Evolutionary conservation across 2,329 filamentous ascomycete genomes (phyloP).

Genomic region (Graphilbum sp.): DNA sequence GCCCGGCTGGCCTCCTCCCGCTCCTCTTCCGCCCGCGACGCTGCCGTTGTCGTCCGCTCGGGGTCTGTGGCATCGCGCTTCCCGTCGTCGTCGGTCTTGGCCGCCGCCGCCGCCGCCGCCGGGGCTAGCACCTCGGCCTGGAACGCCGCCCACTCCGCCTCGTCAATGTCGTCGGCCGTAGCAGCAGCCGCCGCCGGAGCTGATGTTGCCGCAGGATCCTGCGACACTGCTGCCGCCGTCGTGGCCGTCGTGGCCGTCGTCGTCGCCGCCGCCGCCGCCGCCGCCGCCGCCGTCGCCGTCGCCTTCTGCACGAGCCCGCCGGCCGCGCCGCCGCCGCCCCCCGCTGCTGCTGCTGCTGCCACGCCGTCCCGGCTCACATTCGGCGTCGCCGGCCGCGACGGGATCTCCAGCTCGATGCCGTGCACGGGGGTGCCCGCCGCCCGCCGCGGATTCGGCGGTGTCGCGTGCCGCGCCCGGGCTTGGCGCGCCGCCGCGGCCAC

Average conservation of each 20-base stretch:
- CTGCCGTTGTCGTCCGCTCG: background rate
- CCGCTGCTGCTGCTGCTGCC: slow-evolving; percentile 13
- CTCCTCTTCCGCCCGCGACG: slow-evolving; percentile 36
- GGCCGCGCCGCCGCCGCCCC: slow-evolving; percentile 11
- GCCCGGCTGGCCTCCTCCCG: slow-evolving; percentile 60
- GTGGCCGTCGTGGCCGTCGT: too few relatives aligned
- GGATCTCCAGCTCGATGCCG: slow-evolving; percentile 45
- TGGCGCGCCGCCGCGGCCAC: too few relatives aligned
- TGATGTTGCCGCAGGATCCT: too few relatives aligned
- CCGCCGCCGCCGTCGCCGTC: background rate
- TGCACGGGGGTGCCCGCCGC: slow-evolving; percentile 35
- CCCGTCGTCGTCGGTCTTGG: too few relatives aligned
- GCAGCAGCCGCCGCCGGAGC: background rate
- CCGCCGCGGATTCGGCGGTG: slow-evolving; percentile 27
- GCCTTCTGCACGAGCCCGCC: too few relatives aligned
- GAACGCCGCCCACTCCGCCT: slow-evolving; percentile 76
- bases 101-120: slow-evolving; percentile 19
- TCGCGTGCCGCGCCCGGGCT: slow-evolving; percentile 9
- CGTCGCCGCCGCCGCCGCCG: too few relatives aligned
- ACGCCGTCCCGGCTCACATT: slow-evolving; percentile 12
- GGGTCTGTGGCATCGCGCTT: too few relatives aligned
- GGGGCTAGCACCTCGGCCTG: slow-evolving; percentile 51
- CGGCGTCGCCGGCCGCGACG: slow-evolving; percentile 47
- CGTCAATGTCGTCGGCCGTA: slow-evolving; percentile 32
- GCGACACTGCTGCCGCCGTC: background rate